phyloP scores from a whole-genome alignment of 371 early-diverging fungal species.

The Apophysomyces trapeziformis region DNA sequence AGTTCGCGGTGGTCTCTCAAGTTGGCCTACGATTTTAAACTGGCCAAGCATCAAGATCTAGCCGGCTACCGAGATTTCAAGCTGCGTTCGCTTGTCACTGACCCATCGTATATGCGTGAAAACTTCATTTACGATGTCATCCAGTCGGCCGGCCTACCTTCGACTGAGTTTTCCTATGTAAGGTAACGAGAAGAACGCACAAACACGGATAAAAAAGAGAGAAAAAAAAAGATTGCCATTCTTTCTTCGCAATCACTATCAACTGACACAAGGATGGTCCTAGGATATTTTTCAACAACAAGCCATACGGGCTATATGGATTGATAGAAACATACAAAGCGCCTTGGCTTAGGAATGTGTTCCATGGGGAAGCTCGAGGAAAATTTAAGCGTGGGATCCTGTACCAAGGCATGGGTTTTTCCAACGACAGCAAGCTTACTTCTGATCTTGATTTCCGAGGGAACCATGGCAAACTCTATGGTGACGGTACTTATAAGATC shows the following conservation, averaged over 20 bases:
- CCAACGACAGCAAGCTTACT: background rate
- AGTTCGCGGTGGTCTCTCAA: slow-evolving; percentile 20
- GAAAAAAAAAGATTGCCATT: background rate
- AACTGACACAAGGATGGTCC: background rate
- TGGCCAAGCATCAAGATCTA: slow-evolving; percentile 12
- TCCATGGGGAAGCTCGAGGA: slow-evolving; percentile 28
- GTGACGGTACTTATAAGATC: background rate
- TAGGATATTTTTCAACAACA: slow-evolving; percentile 39
- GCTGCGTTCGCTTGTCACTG: slow-evolving; percentile 21
- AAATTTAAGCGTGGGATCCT: slow-evolving; percentile 37
- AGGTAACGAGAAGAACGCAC: background rate
- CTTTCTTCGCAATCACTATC: background rate
- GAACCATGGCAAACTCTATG: slow-evolving; percentile 27
- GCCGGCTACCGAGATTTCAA: slow-evolving; percentile 19
- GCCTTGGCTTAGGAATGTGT: slow-evolving; percentile 42
- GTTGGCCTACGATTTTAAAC: slow-evolving; percentile 25
- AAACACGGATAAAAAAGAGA: too few relatives aligned
- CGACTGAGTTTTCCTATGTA: slow-evolving; percentile 18
- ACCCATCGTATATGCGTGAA: slow-evolving; percentile 33
- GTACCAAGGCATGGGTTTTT: slow-evolving; percentile 31
- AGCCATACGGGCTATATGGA: slow-evolving; percentile 40
- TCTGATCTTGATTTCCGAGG: slow-evolving; percentile 31
- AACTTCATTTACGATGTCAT: slow-evolving; percentile 19
- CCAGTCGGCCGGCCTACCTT: slow-evolving; percentile 19
- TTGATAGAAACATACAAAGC: slow-evolving; percentile 38